Evolutionary conservation across 1,284 basidiomycete species (phyloP), one percentile per base, ranked within the genome.

Genomic region (Abortiporus biennis): DNA sequence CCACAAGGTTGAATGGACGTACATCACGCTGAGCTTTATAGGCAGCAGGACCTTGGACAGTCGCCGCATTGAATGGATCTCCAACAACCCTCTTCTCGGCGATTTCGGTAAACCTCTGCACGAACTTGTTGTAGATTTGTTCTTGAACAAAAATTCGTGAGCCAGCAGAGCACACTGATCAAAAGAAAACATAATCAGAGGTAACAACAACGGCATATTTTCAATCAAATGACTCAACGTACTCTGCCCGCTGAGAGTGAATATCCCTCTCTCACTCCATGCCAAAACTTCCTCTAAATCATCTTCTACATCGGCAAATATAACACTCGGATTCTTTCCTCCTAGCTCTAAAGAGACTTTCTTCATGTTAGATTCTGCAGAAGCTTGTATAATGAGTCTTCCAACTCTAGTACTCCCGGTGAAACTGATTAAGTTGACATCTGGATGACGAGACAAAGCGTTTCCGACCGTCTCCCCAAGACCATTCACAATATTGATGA

Each of bases 301-400:
- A 38, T 95, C 50, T 54, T 85, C 73, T 0, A 80, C 80, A 50
- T 87, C 84, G n/a, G 84, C 67, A 46, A 79, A 85, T 45, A 85
- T 68, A 56, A 85, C 75, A 57, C 81, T 87, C 15, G 91, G 87
- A 44, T 81, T 84, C 74, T 95, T 96, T 23, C 92, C 92, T 25
- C 92, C 92, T 34, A 97, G 76, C 67, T 96, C 92, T 54, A 95
- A 79, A 2, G 90, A 91, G 39, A 95, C 85, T 40, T 76, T 78
- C 71, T 94, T 95, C 54, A 96, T 62, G 62, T 96, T 93, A 38
- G 74, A 81, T n/a, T n/a, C n/a, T n/a, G n/a, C n/a, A n/a, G n/a
- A n/a, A n/a, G n/a, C n/a, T n/a, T n/a, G n/a, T n/a, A n/a, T n/a
- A n/a, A n/a, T n/a, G n/a, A n/a, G n/a, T n/a, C n/a, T n/a, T n/a